These are phyloP conservation scores for Caryopteris hybrid DNA, from an alignment of 305 asterid genomes.

Conservation along the genomic window DNA sequence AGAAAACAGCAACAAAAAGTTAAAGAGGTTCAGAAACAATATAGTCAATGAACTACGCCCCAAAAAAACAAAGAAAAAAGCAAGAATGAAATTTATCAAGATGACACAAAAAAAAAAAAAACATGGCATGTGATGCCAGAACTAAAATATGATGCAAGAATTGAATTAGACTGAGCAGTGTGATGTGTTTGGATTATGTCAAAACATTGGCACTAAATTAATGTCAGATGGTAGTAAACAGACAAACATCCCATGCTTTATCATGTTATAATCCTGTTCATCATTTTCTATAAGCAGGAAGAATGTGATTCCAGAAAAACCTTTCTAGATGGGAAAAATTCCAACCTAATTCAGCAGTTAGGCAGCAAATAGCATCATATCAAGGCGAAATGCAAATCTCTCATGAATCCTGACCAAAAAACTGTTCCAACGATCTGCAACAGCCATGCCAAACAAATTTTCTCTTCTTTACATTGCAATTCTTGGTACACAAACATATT, in stretches of 20 bases:
- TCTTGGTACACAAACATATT: constrained; percentile 19
- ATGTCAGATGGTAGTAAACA: not conserved
- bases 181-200: constrained; percentile 21
- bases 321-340: not conserved
- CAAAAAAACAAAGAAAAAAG: too few relatives aligned
- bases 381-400: not conserved
- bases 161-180: constrained; percentile 4
- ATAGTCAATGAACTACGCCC: too few relatives aligned
- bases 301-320: not conserved
- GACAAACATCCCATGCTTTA: constrained; percentile 25
- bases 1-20: too few relatives aligned
- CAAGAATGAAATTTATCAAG: not conserved
- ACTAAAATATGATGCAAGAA: not conserved
- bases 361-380: not conserved
- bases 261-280: constrained; percentile 13
- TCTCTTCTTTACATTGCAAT: constrained; percentile 17
- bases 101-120: not conserved
- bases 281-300: constrained; percentile 20
- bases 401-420: not conserved
- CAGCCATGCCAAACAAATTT: constrained; percentile 1
- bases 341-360: not conserved
- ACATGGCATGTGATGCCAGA: constrained; percentile 30
- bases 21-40: too few relatives aligned
- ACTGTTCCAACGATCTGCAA: constrained; percentile 8
- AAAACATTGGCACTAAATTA: constrained; percentile 15